Conservation (phyloP, 352 stramenopile species). For the Phytophthora hybrid region DNA sequence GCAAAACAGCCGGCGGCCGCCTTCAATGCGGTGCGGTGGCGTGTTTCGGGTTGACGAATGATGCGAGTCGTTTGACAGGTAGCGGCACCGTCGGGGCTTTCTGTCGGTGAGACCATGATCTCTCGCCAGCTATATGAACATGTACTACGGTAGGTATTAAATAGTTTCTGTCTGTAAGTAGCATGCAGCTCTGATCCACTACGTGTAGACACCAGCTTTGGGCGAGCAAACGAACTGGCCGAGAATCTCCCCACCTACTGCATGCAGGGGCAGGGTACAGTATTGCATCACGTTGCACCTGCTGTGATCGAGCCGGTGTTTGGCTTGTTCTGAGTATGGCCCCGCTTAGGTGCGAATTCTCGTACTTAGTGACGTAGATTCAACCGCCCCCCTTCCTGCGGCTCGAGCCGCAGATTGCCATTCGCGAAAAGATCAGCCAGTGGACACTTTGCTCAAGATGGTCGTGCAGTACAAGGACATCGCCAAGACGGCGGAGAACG, state of each 20-base stretch:
- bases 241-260: no score
- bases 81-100: slow-evolving; percentile 5
- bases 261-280: no score
- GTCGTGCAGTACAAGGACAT: slow-evolving; percentile 90
- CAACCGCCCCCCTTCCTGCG: slow-evolving; percentile 21
- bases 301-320: slow-evolving; percentile 3
- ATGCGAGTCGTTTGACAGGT: slow-evolving; percentile 38
- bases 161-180: background rate
- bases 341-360: slow-evolving; percentile 11
- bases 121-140: background rate
- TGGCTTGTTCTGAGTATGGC: slow-evolving; percentile 25
- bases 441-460: slow-evolving; percentile 39
- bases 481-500: slow-evolving; percentile 86
- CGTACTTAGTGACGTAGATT: slow-evolving; percentile 53
- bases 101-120: slow-evolving; percentile 5
- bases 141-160: no score
- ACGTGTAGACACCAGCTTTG: background rate
- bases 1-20: slow-evolving; percentile 18
- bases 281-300: slow-evolving; percentile 34
- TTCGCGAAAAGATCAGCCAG: slow-evolving; percentile 67
- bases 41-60: slow-evolving; percentile 35
- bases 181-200: background rate
- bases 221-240: background rate
- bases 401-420: slow-evolving; percentile 35
- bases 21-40: slow-evolving; percentile 24